These are phyloP conservation scores for Paraconiothyrium sp. DNA, from an alignment of 2,329 filamentous ascomycete species.

Conservation along the genomic window DNA sequence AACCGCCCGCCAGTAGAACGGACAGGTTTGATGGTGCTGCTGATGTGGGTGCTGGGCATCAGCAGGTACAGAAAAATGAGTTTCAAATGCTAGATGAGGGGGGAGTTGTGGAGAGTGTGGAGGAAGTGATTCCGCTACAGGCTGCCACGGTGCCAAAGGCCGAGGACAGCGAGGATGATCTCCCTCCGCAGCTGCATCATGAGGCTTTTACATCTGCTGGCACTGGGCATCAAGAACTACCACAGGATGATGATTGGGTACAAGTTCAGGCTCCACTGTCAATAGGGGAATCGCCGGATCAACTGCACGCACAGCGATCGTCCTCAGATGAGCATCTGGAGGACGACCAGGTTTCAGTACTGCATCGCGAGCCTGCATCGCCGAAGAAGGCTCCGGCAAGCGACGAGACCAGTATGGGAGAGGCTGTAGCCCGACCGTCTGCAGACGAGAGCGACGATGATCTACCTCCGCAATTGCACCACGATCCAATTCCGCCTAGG, in stretches of 20 bases:
- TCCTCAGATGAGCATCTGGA: not conserved
- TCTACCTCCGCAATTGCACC: conserved; percentile 33
- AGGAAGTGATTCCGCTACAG: too few species aligned
- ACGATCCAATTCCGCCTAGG: conserved; percentile 28
- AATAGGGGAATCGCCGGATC: not conserved
- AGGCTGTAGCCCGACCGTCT: not conserved
- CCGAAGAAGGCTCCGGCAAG: not conserved
- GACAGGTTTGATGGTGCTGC: not conserved
- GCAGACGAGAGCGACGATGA: conserved; percentile 29
- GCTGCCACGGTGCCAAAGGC: not conserved
- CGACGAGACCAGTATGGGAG: not conserved
- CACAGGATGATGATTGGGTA: not conserved
- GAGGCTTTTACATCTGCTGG: not conserved
- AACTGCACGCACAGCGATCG: too few species aligned
- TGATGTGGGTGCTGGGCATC: not conserved
- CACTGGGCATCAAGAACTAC: not conserved
- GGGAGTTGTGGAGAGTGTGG: not conserved
- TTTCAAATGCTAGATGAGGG: not conserved
- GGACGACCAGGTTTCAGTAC: not conserved
- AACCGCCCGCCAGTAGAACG: not conserved
- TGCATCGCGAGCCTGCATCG: not conserved
- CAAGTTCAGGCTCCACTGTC: not conserved
- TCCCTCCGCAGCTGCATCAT: not conserved
- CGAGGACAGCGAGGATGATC: not conserved
- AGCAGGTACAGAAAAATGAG: not conserved